Evolutionary conservation across 2,329 filamentous ascomycete genomes (phyloP), one percentile per base, ranked within the genome.

Genomic region (Gremmenia infestans): DNA sequence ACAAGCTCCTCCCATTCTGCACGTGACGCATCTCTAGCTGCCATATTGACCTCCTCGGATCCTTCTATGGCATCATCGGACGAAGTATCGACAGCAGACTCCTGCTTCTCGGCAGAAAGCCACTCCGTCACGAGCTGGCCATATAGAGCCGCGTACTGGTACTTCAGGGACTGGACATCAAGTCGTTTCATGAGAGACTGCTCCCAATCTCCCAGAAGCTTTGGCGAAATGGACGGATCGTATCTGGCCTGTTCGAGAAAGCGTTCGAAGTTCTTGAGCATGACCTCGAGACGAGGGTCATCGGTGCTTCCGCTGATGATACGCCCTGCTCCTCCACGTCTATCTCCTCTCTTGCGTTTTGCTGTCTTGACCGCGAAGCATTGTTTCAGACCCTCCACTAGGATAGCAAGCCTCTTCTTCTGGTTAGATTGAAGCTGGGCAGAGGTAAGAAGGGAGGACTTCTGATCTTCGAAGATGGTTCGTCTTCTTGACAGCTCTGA

Each of bases 61-160:
- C 56, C 61, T 40, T 67, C 63, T 47, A 50, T 56, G 1, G 57
- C 52, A 4, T 50, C 53, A 7, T 55, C 56, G 2, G 54, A 52
- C 8, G 48, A 48, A 15, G 51, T 53, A 40, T 57, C 54, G 3
- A 25, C 15, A 39, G 53, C 8, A 4, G 28, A 11, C 15, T 50
- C 40, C 17, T 48, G 46, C 45, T 62, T 57, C 43, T 66, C 67
- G 5, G 71, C 64, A 1, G 72, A 69, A 50, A 83, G 68, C 76
- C 79, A 82, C 60, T 83, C 80, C 0, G 73, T 78, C 12, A 82
- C 77, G 23, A 86, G 67, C 40, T 76, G 68, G 17, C 78, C 77
- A 64, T 84, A 85, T 35, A 86, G 72, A 6, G 74, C 72, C 0
- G 81, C 81, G 63, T 82, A 80, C 17, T 80, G 73, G 61, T 82